A percentile compares a stretch with the other conserved stretches of the same genome.
These are phyloP conservation scores for Pseudogymnoascus sp. DNA, from an alignment of 2,329 filamentous ascomycete genomes.

Conservation along the genomic window DNA sequence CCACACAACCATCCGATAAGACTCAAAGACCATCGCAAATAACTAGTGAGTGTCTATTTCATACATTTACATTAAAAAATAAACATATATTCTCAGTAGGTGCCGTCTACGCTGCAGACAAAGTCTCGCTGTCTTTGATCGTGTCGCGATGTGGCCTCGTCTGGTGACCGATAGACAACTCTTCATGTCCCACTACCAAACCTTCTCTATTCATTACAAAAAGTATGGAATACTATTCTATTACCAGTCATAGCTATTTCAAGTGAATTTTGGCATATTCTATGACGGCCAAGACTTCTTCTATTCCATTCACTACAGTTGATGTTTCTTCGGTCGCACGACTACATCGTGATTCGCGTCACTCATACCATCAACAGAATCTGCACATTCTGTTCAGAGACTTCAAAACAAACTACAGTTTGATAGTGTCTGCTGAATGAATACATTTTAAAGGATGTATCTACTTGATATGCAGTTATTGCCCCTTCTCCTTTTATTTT, in stretches of 20 bases:
- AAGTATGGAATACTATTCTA: not conserved
- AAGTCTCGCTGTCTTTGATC: not conserved
- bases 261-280: not conserved
- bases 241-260: not conserved
- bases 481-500: not conserved
- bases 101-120: not conserved
- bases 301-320: not conserved
- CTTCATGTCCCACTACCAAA: not conserved
- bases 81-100: not conserved
- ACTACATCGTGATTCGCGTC: constrained; percentile 1
- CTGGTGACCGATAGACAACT: not conserved
- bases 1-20: not conserved
- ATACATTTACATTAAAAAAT: not conserved
- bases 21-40: not conserved
- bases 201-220: not conserved
- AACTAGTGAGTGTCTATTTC: not conserved
- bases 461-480: not conserved
- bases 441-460: not conserved
- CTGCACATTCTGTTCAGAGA: not conserved
- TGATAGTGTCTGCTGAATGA: not conserved
- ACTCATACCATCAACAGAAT: not conserved
- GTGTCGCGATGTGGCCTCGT: not conserved
- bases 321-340: not conserved
- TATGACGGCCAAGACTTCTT: not conserved
- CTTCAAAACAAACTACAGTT: not conserved